A percentile compares a stretch with the other conserved stretches of the same genome.
Evolutionary conservation across 495 filamentous ascomycete genomes (phyloP).

Genomic region (Sabuloglossum arenarium): DNA sequence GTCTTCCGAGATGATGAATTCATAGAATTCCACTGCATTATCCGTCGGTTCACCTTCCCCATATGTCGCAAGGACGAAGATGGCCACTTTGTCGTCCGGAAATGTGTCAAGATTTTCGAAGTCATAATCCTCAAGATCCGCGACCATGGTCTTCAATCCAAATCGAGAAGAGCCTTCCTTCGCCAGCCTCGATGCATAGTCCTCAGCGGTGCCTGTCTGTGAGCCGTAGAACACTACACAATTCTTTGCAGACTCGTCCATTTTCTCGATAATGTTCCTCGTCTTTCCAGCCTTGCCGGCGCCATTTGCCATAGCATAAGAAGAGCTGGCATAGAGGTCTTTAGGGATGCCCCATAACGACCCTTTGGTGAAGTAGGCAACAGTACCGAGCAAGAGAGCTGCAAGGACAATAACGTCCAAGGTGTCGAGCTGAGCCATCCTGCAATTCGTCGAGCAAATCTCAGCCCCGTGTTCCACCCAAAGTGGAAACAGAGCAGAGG

Average conservation of each 20-base stretch:
- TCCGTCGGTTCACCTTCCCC: constrained; percentile 97
- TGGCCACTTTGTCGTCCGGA: constrained; percentile 71
- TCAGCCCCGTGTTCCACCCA: neutral
- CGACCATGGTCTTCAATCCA: constrained; percentile 94
- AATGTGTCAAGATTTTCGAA: constrained; percentile 85
- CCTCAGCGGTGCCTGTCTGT: constrained; percentile 95
- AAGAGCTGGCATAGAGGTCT: constrained; percentile 68
- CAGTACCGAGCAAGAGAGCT: constrained; percentile 61
- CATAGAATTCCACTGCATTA: constrained; percentile 97
- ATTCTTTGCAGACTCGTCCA: constrained; percentile 91
- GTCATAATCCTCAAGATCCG: constrained; percentile 95
- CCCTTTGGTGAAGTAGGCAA: constrained; percentile 95
- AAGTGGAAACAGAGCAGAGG: neutral
- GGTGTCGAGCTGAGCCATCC: constrained; percentile 90
- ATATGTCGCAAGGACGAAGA: constrained; percentile 95
- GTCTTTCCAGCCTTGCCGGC: constrained; percentile 65
- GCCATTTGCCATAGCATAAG: constrained; percentile 43
- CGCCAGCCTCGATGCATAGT: constrained; percentile 90
- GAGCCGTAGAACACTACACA: constrained; percentile 97
- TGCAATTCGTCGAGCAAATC: constrained; percentile 5
- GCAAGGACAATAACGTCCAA: constrained; percentile 82
- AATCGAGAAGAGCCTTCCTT: constrained; percentile 96
- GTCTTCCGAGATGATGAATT: constrained; percentile 73
- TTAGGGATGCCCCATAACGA: constrained; percentile 73
- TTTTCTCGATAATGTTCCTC: constrained; percentile 80